Evolutionary conservation across 768 basidiomycete species (phyloP), one percentile per base, ranked within the genome.

Genomic region (Ramaria sp.): DNA sequence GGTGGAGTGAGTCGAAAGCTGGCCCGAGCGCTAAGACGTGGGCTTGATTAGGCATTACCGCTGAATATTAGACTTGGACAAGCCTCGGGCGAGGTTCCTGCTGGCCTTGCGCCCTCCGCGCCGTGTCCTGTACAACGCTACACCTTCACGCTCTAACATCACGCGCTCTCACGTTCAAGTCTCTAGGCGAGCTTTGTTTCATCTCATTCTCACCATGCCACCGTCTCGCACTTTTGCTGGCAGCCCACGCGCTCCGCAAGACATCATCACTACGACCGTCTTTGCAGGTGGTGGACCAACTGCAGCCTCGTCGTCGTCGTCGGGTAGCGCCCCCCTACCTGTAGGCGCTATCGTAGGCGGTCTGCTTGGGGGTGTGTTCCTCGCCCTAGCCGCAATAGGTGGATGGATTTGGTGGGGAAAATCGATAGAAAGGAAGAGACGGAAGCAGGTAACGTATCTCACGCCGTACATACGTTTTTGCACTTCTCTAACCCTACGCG

Each of bases 321-420:
- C 41, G 15, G 27, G 47, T 10, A 33, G 41, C 43, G 1, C 51
- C 20, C 6, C 34, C 30, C 60, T 80, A 7, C 80, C 80, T 7
- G 64, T 81, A 10, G 74, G 64, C 11, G 75, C 78, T 11, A 77
- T 83, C 59, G 76, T 69, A 6, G 79, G 79, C 6, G 80, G 80
- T 9, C 67, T 72, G 0, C 70, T 64, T 2, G 80, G 70, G 0
- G 82, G 82, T 20, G 70, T 73, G 31, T 52, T 73, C 7, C 68
- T 83, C 11, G 79, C 78, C 5, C 55, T 81, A 17, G 62, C 68
- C 7, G 64, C 70, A 4, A 72, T 74, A 7, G 58, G 74, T 41
- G 69, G 68, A 20, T 82, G 79, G 78, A 64, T 71, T 42, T 73
- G 67, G 57, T 79, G 77, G 77, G 74, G 76, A 15, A 69, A 65